Evolutionary conservation across 2,329 filamentous ascomycete genomes (phyloP).

Genomic region (Trichoderma breve): DNA sequence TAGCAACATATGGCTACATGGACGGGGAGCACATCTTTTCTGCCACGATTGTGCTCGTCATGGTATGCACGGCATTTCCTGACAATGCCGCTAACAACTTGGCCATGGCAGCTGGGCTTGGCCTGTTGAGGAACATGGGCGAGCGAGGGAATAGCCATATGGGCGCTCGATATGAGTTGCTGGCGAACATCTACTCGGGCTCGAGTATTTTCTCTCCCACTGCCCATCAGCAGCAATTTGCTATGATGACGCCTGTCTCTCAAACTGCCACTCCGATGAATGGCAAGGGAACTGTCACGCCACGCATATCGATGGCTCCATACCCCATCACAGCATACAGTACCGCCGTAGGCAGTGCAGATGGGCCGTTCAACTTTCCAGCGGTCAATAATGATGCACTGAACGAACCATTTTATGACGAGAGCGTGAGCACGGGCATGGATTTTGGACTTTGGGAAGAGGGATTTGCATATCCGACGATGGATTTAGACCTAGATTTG

Average conservation of each 20-base stretch:
- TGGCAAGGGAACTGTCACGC: not conserved
- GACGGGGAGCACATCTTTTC: conserved; percentile 57
- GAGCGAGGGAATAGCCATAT: conserved; percentile 53
- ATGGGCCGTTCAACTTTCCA: conserved; percentile 27
- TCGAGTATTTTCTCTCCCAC: conserved; percentile 26
- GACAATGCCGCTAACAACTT: conserved; percentile 39
- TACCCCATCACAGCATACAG: conserved; percentile 11
- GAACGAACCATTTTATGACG: conserved; percentile 32
- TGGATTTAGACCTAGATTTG: conserved; percentile 35
- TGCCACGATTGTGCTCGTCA: conserved; percentile 52
- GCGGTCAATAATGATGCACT: conserved; percentile 31
- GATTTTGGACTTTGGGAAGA: conserved; percentile 40
- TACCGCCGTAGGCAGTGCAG: not conserved
- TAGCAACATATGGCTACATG: conserved; percentile 56
- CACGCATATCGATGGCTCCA: conserved; percentile 14
- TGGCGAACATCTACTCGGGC: conserved; percentile 29
- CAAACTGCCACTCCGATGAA: conserved; percentile 2
- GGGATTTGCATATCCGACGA: conserved; percentile 37
- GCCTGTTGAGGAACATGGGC: conserved; percentile 49
- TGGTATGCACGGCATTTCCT: conserved; percentile 54
- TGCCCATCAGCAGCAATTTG: not conserved
- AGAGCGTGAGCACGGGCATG: conserved; percentile 29
- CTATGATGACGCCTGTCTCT: conserved; percentile 3
- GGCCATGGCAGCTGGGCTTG: conserved; percentile 47
- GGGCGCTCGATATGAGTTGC: conserved; percentile 27